Evolutionary conservation across 768 basidiomycete species (phyloP).

Genomic region (Pulveroboletus ravenelii): DNA sequence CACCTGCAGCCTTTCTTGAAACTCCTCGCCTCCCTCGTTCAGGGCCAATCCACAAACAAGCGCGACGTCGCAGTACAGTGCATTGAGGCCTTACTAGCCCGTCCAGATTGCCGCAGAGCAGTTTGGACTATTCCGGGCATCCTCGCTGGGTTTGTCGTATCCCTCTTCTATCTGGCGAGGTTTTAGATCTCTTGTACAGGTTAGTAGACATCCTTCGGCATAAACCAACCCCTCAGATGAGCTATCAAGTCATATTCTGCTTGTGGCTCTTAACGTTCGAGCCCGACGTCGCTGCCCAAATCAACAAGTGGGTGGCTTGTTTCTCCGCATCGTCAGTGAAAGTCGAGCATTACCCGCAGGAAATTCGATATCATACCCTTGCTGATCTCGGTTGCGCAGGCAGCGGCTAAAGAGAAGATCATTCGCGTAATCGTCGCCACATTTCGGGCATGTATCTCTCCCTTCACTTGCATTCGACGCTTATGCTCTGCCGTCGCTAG

Average conservation of each 20-base stretch:
- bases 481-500: conserved; percentile 33
- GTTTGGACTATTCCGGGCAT: conserved; percentile 76
- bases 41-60: conserved; percentile 56
- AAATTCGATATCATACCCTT: conserved; percentile 87
- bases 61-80: conserved; percentile 92
- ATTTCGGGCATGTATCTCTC: conserved; percentile 55
- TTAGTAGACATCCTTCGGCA: conserved; percentile 79
- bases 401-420: conserved; percentile 95
- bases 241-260: conserved; percentile 90
- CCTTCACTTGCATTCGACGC: background rate
- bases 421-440: conserved; percentile 90
- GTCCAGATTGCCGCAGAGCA: conserved; percentile 72
- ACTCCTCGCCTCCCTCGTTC: conserved; percentile 56
- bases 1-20: conserved; percentile 59
- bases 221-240: conserved; percentile 87
- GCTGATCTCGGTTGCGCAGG: conserved; percentile 78
- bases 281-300: conserved; percentile 72
- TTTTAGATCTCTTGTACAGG: conserved; percentile 36
- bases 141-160: conserved; percentile 52
- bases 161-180: background rate
- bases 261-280: conserved; percentile 95
- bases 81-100: conserved; percentile 76
- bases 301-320: conserved; percentile 66
- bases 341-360: conserved; percentile 38
- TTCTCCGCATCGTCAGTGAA: background rate